Percentiles rank a stretch among this genome's conserved stretches.
Evolutionary conservation across 176 grass and related monocot species (phyloP).

Genomic region (Dactylis glomerata): DNA sequence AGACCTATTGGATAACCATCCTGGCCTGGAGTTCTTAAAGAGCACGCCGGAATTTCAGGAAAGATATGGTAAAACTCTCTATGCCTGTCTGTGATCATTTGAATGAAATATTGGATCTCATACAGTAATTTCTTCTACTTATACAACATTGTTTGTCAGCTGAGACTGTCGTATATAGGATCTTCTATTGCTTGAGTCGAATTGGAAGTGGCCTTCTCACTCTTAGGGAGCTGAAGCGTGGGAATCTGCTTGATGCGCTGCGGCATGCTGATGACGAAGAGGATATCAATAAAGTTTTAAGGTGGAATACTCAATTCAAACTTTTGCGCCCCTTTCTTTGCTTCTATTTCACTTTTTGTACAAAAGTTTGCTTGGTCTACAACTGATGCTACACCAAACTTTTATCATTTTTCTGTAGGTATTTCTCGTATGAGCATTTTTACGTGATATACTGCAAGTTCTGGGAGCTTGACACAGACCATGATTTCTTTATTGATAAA

Average conservation of each 20-base stretch:
- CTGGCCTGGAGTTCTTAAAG: slow-evolving; percentile 93
- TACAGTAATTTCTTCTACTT: slow-evolving; percentile 22
- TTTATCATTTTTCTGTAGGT: slow-evolving; percentile 44
- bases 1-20: slow-evolving; percentile 90
- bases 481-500: slow-evolving; percentile 94
- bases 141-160: slow-evolving; percentile 62
- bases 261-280: slow-evolving; percentile 94
- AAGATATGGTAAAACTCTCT: slow-evolving; percentile 72
- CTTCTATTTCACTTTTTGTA: neutral
- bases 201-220: slow-evolving; percentile 76
- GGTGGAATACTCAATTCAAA: slow-evolving; percentile 38
- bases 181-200: slow-evolving; percentile 95
- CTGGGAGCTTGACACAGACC: slow-evolving; percentile 97
- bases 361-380: neutral
- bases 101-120: slow-evolving; percentile 1
- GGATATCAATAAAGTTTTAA: slow-evolving; percentile 97
- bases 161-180: slow-evolving; percentile 96
- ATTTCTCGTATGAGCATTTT: slow-evolving; percentile 97
- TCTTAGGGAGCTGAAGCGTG: slow-evolving; percentile 84
- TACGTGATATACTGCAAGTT: slow-evolving; percentile 98
- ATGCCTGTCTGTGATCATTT: slow-evolving; percentile 7
- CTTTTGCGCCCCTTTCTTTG: neutral
- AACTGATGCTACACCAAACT: neutral
- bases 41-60: slow-evolving; percentile 97
- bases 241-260: slow-evolving; percentile 81